Evolutionary conservation across 1,284 basidiomycete species (phyloP), one percentile per base, ranked within the genome.

Genomic region (Rhizopogon parksii): DNA sequence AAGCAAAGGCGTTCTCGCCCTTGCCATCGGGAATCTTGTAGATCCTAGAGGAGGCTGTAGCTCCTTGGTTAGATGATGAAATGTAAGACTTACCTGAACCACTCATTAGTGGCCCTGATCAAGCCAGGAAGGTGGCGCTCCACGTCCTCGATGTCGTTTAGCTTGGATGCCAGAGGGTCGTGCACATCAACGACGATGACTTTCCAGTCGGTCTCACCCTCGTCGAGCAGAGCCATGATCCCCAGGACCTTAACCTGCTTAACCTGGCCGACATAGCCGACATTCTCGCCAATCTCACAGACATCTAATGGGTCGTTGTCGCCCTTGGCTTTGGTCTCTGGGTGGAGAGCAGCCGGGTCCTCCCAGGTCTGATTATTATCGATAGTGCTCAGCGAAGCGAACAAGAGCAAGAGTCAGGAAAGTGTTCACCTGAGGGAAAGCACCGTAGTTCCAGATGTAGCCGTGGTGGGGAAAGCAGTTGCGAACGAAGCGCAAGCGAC

Each of bases 181-280:
- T 88, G 85, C 62, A 98, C 82, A 69, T 99, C 96, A 60, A 99
- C 93, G 67, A 96, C 96, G 68, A 96, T 83, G 74, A 96, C 89
- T 74, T 97, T 97, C 94, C 94, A 97, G 79, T 97, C 94, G 61
- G 94, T 97, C 78, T 97, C 94, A 62, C 94, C 94, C 71, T 97
- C 94, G 67, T 97, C 94, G 60, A 97, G 85, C 53, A 99, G 81
- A 50, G 96, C 96, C 95, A 99, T 99, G 80, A 99, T 96, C 61
- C 96, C 96, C 67, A 99, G 91, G 57, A 99, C 92, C 79, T 99
- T 99, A 83, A 99, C 96, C 74, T 99, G 96, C 79, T 99, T 99
- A 72, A 99, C 83, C 74, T 99, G 95, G 56, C 96, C 96, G 57
- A 88, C 84, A 73, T 95, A 94, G 59, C 95, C 96, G 63, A 99